These are phyloP conservation scores for Wickerhamomyces silvicola DNA, from an alignment of 805 yeast species.

Conservation along the genomic window DNA sequence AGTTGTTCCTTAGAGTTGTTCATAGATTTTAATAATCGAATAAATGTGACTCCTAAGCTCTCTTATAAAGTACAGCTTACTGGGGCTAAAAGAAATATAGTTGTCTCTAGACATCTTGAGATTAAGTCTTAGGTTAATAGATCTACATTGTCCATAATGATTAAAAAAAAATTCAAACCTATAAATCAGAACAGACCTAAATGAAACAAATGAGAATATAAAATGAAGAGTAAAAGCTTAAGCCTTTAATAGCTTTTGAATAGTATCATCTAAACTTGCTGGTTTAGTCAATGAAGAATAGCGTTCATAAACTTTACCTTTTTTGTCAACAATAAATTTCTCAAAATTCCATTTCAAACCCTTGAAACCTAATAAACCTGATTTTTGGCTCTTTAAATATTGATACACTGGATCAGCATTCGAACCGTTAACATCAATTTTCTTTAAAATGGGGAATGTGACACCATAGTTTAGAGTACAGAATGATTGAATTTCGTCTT, in stretches of 20 bases:
- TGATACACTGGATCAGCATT: conserved; percentile 74
- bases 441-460: conserved; percentile 79
- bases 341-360: conserved; percentile 79
- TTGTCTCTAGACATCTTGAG: no score
- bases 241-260: conserved; percentile 47
- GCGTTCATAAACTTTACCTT: conserved; percentile 61
- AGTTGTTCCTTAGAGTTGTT: no score
- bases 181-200: no score
- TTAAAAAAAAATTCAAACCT: no score
- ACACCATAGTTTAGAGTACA: conserved; percentile 85
- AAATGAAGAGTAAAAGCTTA: conserved; percentile 4
- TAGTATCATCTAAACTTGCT: conserved; percentile 43
- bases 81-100: no score
- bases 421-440: conserved; percentile 85
- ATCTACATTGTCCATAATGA: no score
- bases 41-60: no score
- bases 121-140: no score
- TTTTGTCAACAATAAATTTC: conserved; percentile 54
- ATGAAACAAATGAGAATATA: no score
- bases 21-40: no score
- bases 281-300: conserved; percentile 70
- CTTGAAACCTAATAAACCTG: conserved; percentile 57
- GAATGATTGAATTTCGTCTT: conserved; percentile 66
- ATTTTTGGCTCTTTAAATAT: conserved; percentile 64
- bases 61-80: no score